Evolutionary conservation across 2,329 filamentous ascomycete genomes (phyloP).

Genomic region (Colletotrichum caudatum): DNA sequence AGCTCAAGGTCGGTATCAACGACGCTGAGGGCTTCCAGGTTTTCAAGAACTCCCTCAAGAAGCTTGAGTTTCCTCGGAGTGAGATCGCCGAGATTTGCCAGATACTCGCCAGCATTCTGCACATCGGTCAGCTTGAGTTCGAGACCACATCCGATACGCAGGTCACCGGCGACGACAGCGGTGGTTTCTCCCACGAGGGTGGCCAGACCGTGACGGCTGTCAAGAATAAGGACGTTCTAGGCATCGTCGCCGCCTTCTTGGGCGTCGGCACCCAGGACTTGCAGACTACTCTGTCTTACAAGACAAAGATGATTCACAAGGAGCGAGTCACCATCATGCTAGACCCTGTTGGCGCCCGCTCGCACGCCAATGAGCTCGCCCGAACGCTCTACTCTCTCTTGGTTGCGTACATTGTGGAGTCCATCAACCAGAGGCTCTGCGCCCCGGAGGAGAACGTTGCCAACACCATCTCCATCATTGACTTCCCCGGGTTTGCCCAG

Average conservation of each 20-base stretch:
- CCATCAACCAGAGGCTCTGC: conserved; percentile 89
- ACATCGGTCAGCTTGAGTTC: conserved; percentile 97
- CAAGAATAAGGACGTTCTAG: conserved; percentile 91
- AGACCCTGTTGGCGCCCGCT: conserved; percentile 88
- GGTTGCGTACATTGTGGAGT: conserved; percentile 94
- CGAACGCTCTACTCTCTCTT: conserved; percentile 93
- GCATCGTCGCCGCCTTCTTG: conserved; percentile 91
- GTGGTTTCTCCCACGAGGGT: conserved; percentile 95
- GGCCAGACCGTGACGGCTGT: conserved; percentile 87
- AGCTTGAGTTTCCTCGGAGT: conserved; percentile 90
- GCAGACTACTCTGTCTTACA: conserved; percentile 91
- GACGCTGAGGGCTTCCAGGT: conserved; percentile 95
- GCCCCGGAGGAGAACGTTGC: conserved; percentile 87
- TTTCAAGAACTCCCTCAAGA: conserved; percentile 95
- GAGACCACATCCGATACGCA: conserved; percentile 84
- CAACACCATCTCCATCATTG: conserved; percentile 94
- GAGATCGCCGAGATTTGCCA: conserved; percentile 99
- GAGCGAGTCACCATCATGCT: conserved; percentile 99
- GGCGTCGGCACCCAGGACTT: conserved; percentile 85
- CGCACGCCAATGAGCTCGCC: conserved; percentile 93
- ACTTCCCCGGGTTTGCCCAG: conserved; percentile 95
- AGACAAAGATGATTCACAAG: conserved; percentile 94
- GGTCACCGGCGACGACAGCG: conserved; percentile 87
- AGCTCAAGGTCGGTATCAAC: conserved; percentile 97
- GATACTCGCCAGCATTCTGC: conserved; percentile 91